A percentile compares a stretch with the other conserved stretches of the same genome.
phyloP scores from a whole-genome alignment of 1,284 basidiomycete genomes.

The Papiliotrema terrestris region DNA sequence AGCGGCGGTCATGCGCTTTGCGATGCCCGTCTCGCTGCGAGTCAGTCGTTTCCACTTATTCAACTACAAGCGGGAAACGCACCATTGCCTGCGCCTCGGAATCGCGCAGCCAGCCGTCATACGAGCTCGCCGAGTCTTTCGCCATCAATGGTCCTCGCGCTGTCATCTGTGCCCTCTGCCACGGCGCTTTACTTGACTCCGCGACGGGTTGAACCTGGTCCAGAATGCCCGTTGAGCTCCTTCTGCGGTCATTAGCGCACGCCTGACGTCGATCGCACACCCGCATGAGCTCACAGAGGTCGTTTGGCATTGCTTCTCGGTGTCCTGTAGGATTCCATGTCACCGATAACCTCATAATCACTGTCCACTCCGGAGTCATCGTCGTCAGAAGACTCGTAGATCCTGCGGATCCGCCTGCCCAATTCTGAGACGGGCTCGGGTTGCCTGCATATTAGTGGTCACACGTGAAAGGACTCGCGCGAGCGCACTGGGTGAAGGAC shows the following conservation, averaged over 20 bases:
- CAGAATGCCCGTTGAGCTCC: too few relatives aligned
- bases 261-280: too few relatives aligned
- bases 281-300: too few relatives aligned
- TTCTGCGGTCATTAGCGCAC: too few relatives aligned
- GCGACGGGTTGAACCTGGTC: neutral
- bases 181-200: slow-evolving; percentile 2
- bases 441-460: neutral
- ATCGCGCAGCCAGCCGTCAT: slow-evolving; percentile 27
- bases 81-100: slow-evolving; percentile 39
- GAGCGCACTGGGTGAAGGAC: neutral
- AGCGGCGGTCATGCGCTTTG: slow-evolving; percentile 16
- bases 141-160: neutral
- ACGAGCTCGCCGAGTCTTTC: slow-evolving; percentile 24
- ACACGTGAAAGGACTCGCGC: neutral
- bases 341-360: neutral
- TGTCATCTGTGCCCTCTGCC: neutral
- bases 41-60: neutral
- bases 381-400: neutral
- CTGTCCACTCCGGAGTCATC: neutral
- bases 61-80: neutral
- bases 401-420: neutral
- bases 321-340: neutral
- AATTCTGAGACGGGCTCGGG: neutral
- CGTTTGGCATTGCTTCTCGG: too few relatives aligned
- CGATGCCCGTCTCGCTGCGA: slow-evolving; percentile 22